Evolutionary conservation across 1,284 basidiomycete genomes (phyloP), one percentile per base, ranked within the genome.

Genomic region (Tilletiaria anomala): DNA sequence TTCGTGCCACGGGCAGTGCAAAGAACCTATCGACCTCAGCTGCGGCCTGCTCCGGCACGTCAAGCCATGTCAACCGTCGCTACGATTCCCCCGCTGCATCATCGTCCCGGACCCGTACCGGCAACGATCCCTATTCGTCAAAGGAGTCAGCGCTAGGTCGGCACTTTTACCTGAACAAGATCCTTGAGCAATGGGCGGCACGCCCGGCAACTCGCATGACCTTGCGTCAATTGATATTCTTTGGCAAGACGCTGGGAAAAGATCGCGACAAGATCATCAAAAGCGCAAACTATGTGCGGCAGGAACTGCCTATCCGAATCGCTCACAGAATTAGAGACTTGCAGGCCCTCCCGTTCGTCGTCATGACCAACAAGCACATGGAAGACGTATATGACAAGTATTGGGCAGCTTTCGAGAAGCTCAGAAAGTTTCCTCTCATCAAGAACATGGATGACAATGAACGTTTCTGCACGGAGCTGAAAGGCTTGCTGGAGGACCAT

Each of bases 261-360:
- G 39, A 55, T 61, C 26, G 46, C 61, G 17, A 62, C 54, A 42
- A 29, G 26, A 8, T 29, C 26, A 29, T 29, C n/a, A n/a, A 8
- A 8, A 8, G 5, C 6, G 19, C 14, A 6, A 22, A 15, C 17
- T 86, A 87, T 68, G 82, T 91, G 23, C 77, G 85, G 36, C 80
- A 81, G 11, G 87, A 91, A 61, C 70, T 91, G 6, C 83, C 87
- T 11, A 78, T 87, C 12, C 77, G 86, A 35, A 82, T 91, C 61
- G 82, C 85, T 3, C 86, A 89, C 66, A 76, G 87, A 33, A 71
- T 91, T 47, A 76, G 83, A 44, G 86, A 91, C 58, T 72, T 91
- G 53, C 86, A 91, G 69, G 71, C 78, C 2, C 70, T 91, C 31
- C 86, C 87, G 0, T 89, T 83, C 61, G 77, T 84, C 19, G 85